Evolutionary conservation across 768 basidiomycete genomes (phyloP).

Genomic region (Rhodotorula graminis): DNA sequence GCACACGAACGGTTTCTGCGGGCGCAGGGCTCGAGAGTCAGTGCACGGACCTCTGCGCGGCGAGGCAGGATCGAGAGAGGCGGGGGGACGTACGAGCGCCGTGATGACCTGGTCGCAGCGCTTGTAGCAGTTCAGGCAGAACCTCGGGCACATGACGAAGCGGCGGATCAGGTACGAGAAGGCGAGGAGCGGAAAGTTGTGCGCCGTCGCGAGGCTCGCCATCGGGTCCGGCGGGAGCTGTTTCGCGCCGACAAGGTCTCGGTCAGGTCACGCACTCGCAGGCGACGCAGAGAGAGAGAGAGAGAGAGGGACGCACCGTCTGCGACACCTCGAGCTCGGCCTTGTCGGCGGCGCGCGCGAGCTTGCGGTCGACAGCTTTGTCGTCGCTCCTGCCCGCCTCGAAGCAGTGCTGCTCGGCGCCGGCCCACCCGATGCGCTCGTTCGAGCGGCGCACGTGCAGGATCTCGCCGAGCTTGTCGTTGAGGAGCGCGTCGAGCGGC

Average conservation of each 20-base stretch:
- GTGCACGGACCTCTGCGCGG: neutral
- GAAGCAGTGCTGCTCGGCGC: constrained; percentile 57
- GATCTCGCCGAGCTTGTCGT: constrained; percentile 57
- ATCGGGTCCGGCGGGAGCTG: constrained; percentile 51
- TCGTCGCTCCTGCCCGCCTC: constrained; percentile 51
- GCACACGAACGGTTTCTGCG: constrained; percentile 71
- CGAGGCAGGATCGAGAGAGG: too few relatives aligned
- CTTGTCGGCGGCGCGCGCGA: constrained; percentile 51
- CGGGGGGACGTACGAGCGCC: neutral
- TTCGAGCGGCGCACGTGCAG: constrained; percentile 56
- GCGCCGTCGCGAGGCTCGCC: constrained; percentile 48
- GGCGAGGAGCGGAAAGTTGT: constrained; percentile 60
- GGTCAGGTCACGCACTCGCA: too few relatives aligned
- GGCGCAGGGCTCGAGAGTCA: constrained; percentile 48
- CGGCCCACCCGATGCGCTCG: constrained; percentile 61
- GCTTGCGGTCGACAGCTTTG: constrained; percentile 36
- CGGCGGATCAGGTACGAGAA: constrained; percentile 65
- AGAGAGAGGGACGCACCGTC: constrained; percentile 6
- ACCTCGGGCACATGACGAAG: constrained; percentile 60
- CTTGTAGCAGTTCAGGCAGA: constrained; percentile 69
- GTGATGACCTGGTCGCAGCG: constrained; percentile 44
- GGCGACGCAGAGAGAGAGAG: neutral
- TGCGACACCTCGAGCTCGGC: constrained; percentile 47
- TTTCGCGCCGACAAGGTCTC: neutral
- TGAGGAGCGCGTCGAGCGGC: constrained; percentile 60